Evolutionary conservation across 179 eudicot genomes (phyloP), one percentile per base, ranked within the genome.

Genomic region (Vitellaria paradoxa): DNA sequence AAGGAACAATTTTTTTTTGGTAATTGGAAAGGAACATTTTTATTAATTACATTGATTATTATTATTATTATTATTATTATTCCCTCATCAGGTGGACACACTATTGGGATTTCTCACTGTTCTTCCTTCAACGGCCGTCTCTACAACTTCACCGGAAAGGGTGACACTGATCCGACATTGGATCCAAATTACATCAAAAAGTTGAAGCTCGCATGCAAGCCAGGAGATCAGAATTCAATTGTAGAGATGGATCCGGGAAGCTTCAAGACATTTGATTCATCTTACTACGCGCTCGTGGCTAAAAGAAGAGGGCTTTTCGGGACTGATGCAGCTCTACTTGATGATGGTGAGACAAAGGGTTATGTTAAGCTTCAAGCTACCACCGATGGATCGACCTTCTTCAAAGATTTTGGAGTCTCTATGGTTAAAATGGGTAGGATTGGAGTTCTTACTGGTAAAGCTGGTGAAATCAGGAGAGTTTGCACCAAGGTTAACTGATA

Each of bases 101-200:
- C 94, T 20, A 87, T 89, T 9, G 94, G 94, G 26, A 72, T 75
- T 12, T 86, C 87, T 10, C 92, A 90, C 56, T 89, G 94, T 77
- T 59, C 79, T 26, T 46, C 83, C 50, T 84, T 90, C 66, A 49
- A 45, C 8, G 55, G 21, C 37, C 86, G 92, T 24, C 68, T 90
- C 12, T 90, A 90, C 87, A 90, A 90, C 46, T 88, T 86, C 88
- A 83, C 88, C 9, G 87, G 93, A 56, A 74, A 63, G 9, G 89
- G 86, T 0, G 91, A 86, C 68, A 83, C 85, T 0, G 92, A 90
- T 73, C 94, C 94, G 2, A 30, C 83, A 13, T 10, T 91, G 76
- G 81, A 82, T 56, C 79, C 88, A 0, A 6, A 71, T n/a, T 89
- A 90, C 75, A 85, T 85, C 0, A 73, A 56, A 9, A 40, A 46